Base-by-base conservation (phyloP, 164 flowering plant species). In the Taxillus chinensis region DNA sequence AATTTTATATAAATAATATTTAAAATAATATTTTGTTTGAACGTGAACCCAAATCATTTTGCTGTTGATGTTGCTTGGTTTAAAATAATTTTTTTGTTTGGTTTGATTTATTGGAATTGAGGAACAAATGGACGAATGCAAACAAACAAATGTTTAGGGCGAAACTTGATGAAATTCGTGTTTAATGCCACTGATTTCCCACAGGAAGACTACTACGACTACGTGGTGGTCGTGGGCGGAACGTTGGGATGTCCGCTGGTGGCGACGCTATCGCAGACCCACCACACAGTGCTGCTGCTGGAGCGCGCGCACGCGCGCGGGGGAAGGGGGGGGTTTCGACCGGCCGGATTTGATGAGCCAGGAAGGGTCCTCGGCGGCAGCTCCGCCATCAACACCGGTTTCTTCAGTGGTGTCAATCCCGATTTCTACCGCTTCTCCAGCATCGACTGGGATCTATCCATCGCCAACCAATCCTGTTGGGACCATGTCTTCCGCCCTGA, bases 311-410 rank as follows among this genome's bases (percentile, higher is more conserved):
- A n/a, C n/a, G n/a, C n/a, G n/a, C n/a, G n/a, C n/a, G n/a, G n/a
- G 96, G 45, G 98, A 97, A 2, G 85, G 87, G 10, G 68, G 75
- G 14, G 71, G 83, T 2, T 65, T 73, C 46, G 75, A 69, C 39
- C 70, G 57, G 7, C 71, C 78, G n/a, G 73, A 75, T 53, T 12
- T 81, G 68, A 75, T 83, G 79, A 78, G 58, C 40, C 89, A 77
- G 62, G 86, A 85, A 9, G 95, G 96, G 78, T 93, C 61, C 89
- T 92, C 10, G 98, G 98, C 0, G 98, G 98, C 7, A 86, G 97
- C 68, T 85, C 87, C 55, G 81, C 85, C 45, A 83, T 92, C 15
- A 92, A 92, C 61, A 96, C 98, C 0, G 97, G 98, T 0, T 90
- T 90, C 66, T 92, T 90, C 68, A 82, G 85, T 64, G 60, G 97